Evolutionary conservation across 108 stramenopile genomes (phyloP).

Genomic region (Discostella pseudostelligera): DNA sequence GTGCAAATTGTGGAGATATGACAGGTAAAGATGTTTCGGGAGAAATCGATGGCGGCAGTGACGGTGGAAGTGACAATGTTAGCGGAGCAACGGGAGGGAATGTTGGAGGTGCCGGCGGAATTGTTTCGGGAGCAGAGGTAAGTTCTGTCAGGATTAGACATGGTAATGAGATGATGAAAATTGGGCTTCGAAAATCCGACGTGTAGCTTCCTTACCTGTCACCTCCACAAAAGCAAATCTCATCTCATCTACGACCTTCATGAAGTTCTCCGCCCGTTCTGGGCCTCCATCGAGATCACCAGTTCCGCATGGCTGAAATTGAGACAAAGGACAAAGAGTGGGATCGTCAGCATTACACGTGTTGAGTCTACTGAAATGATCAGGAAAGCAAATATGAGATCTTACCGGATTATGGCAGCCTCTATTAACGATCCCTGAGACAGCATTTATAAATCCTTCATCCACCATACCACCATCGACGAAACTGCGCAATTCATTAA

Average conservation of each 20-base stretch:
- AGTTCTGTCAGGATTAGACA: not conserved
- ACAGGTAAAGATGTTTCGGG: not conserved
- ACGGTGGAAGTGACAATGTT: not conserved
- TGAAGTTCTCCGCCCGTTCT: no score
- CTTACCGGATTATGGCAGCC: constrained; percentile 48
- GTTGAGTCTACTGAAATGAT: no score
- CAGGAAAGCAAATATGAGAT: not conserved
- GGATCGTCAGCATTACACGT: no score
- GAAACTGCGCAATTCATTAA: constrained; percentile 41
- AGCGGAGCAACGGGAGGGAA: not conserved
- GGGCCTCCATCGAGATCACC: no score
- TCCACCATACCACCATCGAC: constrained; percentile 48
- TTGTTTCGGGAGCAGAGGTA: constrained; percentile 2
- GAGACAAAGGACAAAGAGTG: no score
- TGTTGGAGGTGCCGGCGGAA: constrained; percentile 1
- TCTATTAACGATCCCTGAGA: constrained; percentile 50
- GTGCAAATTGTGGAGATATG: not conserved
- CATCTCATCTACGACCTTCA: no score
- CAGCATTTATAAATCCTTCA: constrained; percentile 40
- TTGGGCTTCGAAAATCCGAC: no score
- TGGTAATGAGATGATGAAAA: no score
- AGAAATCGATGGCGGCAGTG: not conserved
- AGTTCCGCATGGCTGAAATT: no score
- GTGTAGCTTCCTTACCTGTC: no score
- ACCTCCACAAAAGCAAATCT: no score